Evolutionary conservation across 2,329 filamentous ascomycete genomes (phyloP), one percentile per base, ranked within the genome.

Genomic region (Colletotrichum neosansevieriae): DNA sequence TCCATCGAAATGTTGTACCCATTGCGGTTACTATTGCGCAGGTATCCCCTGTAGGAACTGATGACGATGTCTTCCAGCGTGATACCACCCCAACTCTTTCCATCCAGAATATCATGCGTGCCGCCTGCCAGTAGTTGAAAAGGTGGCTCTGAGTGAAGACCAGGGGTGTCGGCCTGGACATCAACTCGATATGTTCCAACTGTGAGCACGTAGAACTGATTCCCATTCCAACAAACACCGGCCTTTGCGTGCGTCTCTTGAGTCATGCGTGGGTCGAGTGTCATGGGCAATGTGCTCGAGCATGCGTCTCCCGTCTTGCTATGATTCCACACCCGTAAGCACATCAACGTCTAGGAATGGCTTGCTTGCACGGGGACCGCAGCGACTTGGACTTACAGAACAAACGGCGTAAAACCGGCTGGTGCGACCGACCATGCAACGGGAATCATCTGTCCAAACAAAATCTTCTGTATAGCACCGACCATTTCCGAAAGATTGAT

Each of bases 41-140:
- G 2, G 11, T 66, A 62, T 1, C 49, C 63, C 7, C 47, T 9
- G 21, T 59, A 69, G 24, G 24, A 24, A 2, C 54, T 58, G 54
- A 69, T 36, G 9, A 69, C 66, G 3, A 69, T 49, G 11, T 69
- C 66, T 11, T 69, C 49, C 3, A 69, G 10, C 11, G 61, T 65
- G 12, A 65, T 36, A 13, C 53, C 63, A 12, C 40, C 63, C 63
- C 63, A 66, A 0, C 29, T 47, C n/a, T 42, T 63, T n/a, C 63
- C 63, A 19, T 62, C 58, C 5, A 62, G 58, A 6, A 66, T 57
- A 24, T 5, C 24, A 24, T 24, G 24, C 24, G 24, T 24, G 4
- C 38, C 58, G 3, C 63, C 58, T 0, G 58, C n/a, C 4, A 66
- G 4, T 0, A 2, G 15, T n/a, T 66, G 58, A 7, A 62, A 66